Evolutionary conservation across 495 filamentous ascomycete species (phyloP).

Genomic region (Clohesyomyces aquaticus): DNA sequence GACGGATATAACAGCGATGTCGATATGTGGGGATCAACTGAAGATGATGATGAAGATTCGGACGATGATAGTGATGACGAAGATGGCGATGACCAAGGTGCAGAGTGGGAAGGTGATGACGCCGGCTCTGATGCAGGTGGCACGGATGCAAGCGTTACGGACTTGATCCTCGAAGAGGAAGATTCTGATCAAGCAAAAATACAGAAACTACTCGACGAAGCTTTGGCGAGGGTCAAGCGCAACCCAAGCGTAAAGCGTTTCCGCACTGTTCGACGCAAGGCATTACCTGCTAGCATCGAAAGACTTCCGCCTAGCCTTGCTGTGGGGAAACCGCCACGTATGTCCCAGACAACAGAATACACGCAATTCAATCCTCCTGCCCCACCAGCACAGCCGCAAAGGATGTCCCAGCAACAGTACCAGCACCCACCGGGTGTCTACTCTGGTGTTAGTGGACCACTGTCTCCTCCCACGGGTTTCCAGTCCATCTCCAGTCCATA

Average conservation of each 20-base stretch:
- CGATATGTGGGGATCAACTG: constrained; percentile 9
- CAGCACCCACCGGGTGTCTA: too few relatives aligned
- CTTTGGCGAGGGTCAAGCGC: constrained; percentile 25
- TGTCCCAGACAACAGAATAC: too few relatives aligned
- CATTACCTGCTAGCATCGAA: too few relatives aligned
- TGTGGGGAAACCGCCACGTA: too few relatives aligned
- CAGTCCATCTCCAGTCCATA: too few relatives aligned
- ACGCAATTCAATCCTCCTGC: too few relatives aligned
- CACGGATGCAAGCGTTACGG: constrained; percentile 15
- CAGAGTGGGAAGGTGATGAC: constrained; percentile 16
- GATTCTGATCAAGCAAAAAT: constrained; percentile 28
- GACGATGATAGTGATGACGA: constrained; percentile 20
- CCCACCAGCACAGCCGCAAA: too few relatives aligned
- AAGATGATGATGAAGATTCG: constrained; percentile 20
- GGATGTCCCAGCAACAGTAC: too few relatives aligned
- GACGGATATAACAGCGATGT: constrained; percentile 30
- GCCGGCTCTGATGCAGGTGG: not conserved
- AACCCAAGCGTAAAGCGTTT: constrained; percentile 30
- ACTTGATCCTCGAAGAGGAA: constrained; percentile 27
- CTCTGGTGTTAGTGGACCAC: too few relatives aligned
- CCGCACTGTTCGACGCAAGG: constrained; percentile 17
- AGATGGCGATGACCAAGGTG: constrained; percentile 17
- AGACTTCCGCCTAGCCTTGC: too few relatives aligned
- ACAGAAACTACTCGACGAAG: constrained; percentile 31
- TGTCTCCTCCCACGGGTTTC: too few relatives aligned